Evolutionary conservation across 2,329 filamentous ascomycete genomes (phyloP).

Genomic region (Aspergillus hiratsukae): DNA sequence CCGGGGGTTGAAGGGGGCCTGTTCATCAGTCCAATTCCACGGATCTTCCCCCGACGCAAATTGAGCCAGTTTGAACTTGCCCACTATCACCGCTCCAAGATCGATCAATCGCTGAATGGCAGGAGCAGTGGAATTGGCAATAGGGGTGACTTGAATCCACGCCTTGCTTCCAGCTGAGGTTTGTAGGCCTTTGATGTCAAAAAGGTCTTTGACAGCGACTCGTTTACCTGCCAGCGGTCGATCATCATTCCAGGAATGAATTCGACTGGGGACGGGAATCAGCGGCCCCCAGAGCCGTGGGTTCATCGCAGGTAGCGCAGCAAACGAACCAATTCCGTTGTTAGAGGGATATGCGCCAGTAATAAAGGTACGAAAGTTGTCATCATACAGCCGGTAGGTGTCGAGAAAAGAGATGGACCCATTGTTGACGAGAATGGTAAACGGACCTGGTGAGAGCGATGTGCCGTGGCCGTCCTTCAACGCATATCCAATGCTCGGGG

Average conservation of each 20-base stretch:
- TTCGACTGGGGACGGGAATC: constrained; percentile 11
- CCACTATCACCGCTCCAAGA: constrained; percentile 30
- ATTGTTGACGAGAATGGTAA: constrained; percentile 1
- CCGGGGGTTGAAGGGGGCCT: constrained; percentile 34
- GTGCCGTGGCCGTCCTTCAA: not conserved
- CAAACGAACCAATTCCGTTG: constrained; percentile 3
- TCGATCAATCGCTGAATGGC: constrained; percentile 32
- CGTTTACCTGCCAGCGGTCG: constrained; percentile 32
- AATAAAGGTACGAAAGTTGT: constrained; percentile 9
- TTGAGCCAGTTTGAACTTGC: constrained; percentile 33
- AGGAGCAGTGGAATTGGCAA: constrained; percentile 26
- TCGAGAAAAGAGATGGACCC: constrained; percentile 1
- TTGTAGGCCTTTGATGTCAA: constrained; percentile 31
- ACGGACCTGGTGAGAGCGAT: constrained; percentile 6
- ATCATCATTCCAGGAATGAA: constrained; percentile 23
- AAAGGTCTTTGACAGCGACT: constrained; percentile 35
- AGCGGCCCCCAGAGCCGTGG: constrained; percentile 1
- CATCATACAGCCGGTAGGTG: constrained; percentile 10
- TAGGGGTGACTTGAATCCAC: constrained; percentile 20
- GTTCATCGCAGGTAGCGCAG: not conserved
- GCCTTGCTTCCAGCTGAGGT: constrained; percentile 32
- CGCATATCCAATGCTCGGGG: not conserved
- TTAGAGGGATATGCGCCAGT: constrained; percentile 6
- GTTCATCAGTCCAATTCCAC: constrained; percentile 19
- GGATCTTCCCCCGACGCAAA: constrained; percentile 29